These are phyloP conservation scores for Niveomyces coronatus DNA, from an alignment of 2,329 filamentous ascomycete species.

Conservation along the genomic window DNA sequence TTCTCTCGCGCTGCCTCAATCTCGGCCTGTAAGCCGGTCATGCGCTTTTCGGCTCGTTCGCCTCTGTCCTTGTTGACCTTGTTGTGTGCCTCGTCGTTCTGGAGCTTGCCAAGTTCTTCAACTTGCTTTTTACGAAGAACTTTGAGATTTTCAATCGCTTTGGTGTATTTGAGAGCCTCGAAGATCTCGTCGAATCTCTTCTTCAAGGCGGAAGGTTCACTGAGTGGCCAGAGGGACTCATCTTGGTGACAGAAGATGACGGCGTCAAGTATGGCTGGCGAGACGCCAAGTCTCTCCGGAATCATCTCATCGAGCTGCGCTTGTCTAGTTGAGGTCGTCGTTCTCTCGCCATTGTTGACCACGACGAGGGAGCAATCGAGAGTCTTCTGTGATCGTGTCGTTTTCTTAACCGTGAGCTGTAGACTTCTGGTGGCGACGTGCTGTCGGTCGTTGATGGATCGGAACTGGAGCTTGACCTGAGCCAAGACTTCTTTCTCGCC, in stretches of 20 bases:
- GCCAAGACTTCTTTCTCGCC: constrained; percentile 84
- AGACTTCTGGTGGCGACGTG: constrained; percentile 78
- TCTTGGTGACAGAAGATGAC: constrained; percentile 99
- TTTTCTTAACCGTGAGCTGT: constrained; percentile 80
- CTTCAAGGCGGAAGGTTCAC: constrained; percentile 74
- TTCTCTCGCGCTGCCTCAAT: constrained; percentile 52
- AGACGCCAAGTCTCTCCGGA: constrained; percentile 79
- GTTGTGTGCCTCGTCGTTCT: constrained; percentile 64
- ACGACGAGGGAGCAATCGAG: constrained; percentile 72
- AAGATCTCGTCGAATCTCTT: constrained; percentile 97
- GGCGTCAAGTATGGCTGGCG: constrained; percentile 77
- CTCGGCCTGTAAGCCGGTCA: constrained; percentile 53
- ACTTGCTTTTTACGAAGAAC: constrained; percentile 72
- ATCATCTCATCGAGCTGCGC: constrained; percentile 76
- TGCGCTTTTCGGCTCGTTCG: constrained; percentile 57
- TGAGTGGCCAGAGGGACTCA: constrained; percentile 94
- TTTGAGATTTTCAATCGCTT: constrained; percentile 94
- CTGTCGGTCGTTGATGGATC: constrained; percentile 62
- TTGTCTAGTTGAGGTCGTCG: constrained; percentile 66
- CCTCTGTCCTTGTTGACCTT: constrained; percentile 80
- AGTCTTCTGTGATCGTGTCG: constrained; percentile 64
- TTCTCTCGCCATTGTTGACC: constrained; percentile 68
- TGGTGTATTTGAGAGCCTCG: constrained; percentile 92
- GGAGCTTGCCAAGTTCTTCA: constrained; percentile 61
- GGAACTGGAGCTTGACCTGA: constrained; percentile 85